phyloP scores from a whole-genome alignment of 2,329 filamentous ascomycete species.

The Alternaria sp. region DNA sequence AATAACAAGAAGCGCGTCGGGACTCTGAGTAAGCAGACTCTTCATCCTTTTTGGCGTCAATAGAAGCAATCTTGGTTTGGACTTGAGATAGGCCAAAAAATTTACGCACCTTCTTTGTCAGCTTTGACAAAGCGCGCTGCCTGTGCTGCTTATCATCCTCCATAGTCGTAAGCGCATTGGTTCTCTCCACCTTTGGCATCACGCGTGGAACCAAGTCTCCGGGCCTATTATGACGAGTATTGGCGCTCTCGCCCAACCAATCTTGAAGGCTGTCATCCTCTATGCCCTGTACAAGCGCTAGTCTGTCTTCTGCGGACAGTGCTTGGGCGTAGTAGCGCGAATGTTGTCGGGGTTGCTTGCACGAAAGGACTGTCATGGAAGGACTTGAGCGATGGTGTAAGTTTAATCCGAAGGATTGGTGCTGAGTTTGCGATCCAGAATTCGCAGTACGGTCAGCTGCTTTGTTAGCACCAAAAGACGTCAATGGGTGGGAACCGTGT shows the following conservation, averaged over 20 bases:
- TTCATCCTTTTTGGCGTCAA: slow-evolving; percentile 6
- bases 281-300: slow-evolving; percentile 26
- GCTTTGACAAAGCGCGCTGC: slow-evolving; percentile 10
- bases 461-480: neutral
- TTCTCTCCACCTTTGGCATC: slow-evolving; percentile 18
- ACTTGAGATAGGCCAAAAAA: slow-evolving; percentile 10
- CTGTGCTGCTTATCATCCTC: slow-evolving; percentile 21
- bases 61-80: slow-evolving; percentile 9
- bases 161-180: slow-evolving; percentile 11
- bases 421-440: slow-evolving; percentile 3
- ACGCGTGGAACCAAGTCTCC: slow-evolving; percentile 18
- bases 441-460: neutral
- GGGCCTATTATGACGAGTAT: slow-evolving; percentile 18
- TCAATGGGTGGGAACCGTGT: neutral
- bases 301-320: slow-evolving; percentile 26
- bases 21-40: slow-evolving; percentile 16
- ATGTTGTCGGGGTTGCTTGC: slow-evolving; percentile 6
- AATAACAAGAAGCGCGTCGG: slow-evolving; percentile 11
- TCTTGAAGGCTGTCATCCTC: slow-evolving; percentile 31
- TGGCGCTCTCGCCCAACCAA: slow-evolving; percentile 22
- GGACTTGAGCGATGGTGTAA: neutral
- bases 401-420: neutral
- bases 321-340: slow-evolving; percentile 34
- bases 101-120: slow-evolving; percentile 20
- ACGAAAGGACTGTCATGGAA: slow-evolving; percentile 6